A percentile compares a stretch with the other conserved stretches of the same genome.
Evolutionary conservation across 2,329 filamentous ascomycete species (phyloP).

Genomic region (Fusarium sambucinum): DNA sequence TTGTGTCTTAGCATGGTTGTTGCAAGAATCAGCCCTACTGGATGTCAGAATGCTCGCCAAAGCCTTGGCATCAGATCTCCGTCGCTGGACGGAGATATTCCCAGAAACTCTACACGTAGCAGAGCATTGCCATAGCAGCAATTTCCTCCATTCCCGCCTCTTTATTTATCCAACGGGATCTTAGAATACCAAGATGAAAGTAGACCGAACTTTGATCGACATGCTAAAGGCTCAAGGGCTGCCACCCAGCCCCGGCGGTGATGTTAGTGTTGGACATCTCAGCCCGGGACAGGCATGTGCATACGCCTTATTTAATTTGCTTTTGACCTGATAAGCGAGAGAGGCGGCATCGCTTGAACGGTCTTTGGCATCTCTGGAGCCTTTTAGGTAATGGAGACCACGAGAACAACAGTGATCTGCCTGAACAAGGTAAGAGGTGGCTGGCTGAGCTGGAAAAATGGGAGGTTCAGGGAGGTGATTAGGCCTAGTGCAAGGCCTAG

Average conservation of each 20-base stretch:
- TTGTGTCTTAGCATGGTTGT: not conserved
- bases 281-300: too few species aligned
- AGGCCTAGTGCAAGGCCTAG: not conserved
- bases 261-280: too few species aligned
- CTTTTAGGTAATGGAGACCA: too few species aligned
- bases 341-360: not conserved
- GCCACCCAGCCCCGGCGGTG: too few species aligned
- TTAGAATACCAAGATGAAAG: too few species aligned
- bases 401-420: not conserved
- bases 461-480: not conserved
- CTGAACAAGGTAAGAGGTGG: not conserved
- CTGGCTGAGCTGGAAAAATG: not conserved
- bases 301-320: too few species aligned
- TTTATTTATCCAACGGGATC: not conserved
- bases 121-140: not conserved
- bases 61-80: not conserved
- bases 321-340: too few species aligned
- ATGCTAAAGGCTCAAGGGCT: too few species aligned
- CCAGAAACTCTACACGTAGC: not conserved
- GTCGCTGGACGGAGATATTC: not conserved
- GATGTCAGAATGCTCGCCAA: not conserved
- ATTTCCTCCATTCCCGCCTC: not conserved
- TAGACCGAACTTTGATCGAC: too few species aligned
- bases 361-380: too few species aligned
- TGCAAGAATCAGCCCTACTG: not conserved